A percentile compares a stretch with the other conserved stretches of the same genome.
These are phyloP conservation scores for Emergomyces africanus DNA, from an alignment of 2,329 filamentous ascomycete species.

Conservation along the genomic window DNA sequence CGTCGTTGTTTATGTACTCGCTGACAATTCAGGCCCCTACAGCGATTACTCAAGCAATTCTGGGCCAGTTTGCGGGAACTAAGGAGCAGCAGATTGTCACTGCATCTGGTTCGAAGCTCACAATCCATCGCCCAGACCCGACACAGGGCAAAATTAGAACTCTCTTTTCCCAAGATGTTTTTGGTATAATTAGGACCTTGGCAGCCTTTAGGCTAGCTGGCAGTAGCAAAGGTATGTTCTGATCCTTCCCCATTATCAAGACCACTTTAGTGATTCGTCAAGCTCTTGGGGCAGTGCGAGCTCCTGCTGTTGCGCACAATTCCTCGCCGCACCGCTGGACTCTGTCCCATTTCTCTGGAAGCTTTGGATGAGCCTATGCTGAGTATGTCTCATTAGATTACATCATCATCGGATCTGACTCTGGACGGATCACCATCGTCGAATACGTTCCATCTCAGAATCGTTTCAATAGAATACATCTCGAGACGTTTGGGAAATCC, in stretches of 20 bases:
- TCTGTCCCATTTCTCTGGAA: slow-evolving; percentile 3
- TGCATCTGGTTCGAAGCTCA: slow-evolving; percentile 78
- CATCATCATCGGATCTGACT: slow-evolving; percentile 90
- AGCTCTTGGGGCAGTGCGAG: slow-evolving; percentile 45
- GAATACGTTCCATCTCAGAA: slow-evolving; percentile 83
- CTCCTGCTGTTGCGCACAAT: slow-evolving; percentile 13
- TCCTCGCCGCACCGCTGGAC: slow-evolving; percentile 7
- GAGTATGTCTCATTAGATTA: slow-evolving; percentile 55
- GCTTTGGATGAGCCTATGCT: slow-evolving; percentile 26
- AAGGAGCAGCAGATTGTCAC: slow-evolving; percentile 97
- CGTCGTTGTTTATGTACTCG: slow-evolving; percentile 97
- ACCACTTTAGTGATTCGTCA: slow-evolving; percentile 60
- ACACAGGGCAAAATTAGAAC: slow-evolving; percentile 75
- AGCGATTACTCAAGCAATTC: slow-evolving; percentile 75
- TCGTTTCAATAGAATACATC: slow-evolving; percentile 74
- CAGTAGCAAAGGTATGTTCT: slow-evolving; percentile 77
- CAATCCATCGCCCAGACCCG: slow-evolving; percentile 74
- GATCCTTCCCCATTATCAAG: slow-evolving; percentile 13
- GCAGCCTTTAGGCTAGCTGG: slow-evolving; percentile 85
- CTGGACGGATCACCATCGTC: slow-evolving; percentile 83
- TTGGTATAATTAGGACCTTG: slow-evolving; percentile 85
- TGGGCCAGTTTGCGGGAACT: slow-evolving; percentile 90
- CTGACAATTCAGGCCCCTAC: slow-evolving; percentile 90
- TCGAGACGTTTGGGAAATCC: slow-evolving; percentile 98
- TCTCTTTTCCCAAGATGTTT: slow-evolving; percentile 82